phyloP scores from a whole-genome alignment of 108 stramenopile species.

The Cyclostephanos invisitatus region DNA sequence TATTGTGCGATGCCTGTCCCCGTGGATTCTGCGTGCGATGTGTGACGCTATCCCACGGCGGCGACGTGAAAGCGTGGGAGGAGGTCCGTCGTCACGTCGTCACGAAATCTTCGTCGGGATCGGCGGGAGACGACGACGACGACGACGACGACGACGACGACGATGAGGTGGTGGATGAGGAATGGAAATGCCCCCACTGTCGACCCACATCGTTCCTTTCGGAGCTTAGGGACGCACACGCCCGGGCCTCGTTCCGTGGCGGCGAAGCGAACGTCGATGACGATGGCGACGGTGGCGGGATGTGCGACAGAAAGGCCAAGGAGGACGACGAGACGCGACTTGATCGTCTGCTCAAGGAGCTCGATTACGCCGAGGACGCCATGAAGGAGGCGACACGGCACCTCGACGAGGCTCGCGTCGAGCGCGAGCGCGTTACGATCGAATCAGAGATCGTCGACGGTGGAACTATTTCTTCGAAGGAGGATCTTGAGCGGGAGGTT shows the following conservation, averaged over 20 bases:
- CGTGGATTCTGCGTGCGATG: conserved; percentile 51
- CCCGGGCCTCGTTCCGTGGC: conserved; percentile 22
- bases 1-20: conserved; percentile 56
- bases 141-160: not conserved
- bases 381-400: not conserved
- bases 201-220: conserved; percentile 34
- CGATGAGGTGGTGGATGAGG: not conserved
- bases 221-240: conserved; percentile 17
- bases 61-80: conserved; percentile 12
- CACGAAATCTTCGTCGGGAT: not conserved
- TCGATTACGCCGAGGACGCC: conserved; percentile 10
- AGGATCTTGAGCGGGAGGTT: conserved; percentile 20
- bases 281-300: no score
- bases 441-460: conserved; percentile 17
- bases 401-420: conserved; percentile 3
- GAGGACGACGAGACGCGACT: conserved; percentile 1
- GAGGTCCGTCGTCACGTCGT: not conserved
- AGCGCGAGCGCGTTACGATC: conserved; percentile 11
- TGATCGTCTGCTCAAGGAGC: conserved; percentile 12
- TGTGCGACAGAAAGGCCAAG: no score
- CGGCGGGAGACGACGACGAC: no score
- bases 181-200: conserved; percentile 52
- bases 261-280: not conserved
- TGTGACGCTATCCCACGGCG: conserved; percentile 27
- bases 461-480: not conserved